Base-by-base conservation (phyloP, 352 stramenopile species). In the Ophiocytium majus region DNA sequence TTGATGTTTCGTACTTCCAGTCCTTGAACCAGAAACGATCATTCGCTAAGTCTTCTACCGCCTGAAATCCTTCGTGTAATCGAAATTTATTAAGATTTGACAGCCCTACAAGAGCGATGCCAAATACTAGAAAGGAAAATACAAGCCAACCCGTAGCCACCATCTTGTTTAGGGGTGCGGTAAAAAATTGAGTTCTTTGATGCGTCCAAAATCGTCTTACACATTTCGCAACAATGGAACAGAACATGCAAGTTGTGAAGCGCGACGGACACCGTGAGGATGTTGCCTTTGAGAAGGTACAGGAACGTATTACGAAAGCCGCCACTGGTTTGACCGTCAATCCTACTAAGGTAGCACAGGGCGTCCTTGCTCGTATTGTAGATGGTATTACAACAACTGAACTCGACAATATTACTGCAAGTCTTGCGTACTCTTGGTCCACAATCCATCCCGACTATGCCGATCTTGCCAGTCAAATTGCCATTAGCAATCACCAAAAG, bases 401-500 rank as follows among this genome's bases (percentile, higher is more conserved):
- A 90, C 92, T 99, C 10, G 97, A 99, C 89, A 95, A 99, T 89
- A 92, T 99, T 28, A 95, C 96, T 9, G 97, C 97, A 79, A 94
- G 99, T 91, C 76, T 71, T 50, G 95, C 95, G 0, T 96, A 96
- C 23, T 98, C 97, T 82, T 95, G 96, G 85, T 91, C 93, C 32
- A 99, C 96, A 32, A 93, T 98, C 85, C 96, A 99, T 90, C 97
- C 97, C 5, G 97, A 99, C 90, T 99, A 98, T 87, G 97, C 94
- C 82, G 96, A 97, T 85, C 92, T 99, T 31, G 97, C 97, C 17
- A 96, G 96, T 28, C 94, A 96, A 63, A 99, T 99, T 90, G 94
- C 95, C 36, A 95, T 99, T 37, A 98, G 94, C 17, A 99, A 99
- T 90, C 89, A 99, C 43, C 97, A 99, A 92, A 99, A 99, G 92